Percentiles rank a stretch among this genome's conserved stretches.
phyloP scores from a whole-genome alignment of 176 grass and related monocot species.

The Oryza punctata region DNA sequence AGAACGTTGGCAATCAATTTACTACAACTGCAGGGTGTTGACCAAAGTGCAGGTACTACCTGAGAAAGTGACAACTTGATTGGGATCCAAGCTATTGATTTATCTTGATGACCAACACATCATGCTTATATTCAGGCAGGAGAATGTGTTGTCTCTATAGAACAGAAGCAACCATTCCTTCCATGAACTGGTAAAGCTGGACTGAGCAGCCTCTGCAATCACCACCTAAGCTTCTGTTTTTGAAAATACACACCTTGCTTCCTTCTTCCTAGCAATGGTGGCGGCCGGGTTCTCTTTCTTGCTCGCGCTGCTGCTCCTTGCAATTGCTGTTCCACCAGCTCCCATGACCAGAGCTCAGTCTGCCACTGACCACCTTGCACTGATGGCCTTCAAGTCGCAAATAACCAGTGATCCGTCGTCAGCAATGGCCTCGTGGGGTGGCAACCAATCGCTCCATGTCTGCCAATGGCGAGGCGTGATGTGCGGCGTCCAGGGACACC shows the following conservation, averaged over 20 bases:
- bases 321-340: not conserved
- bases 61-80: not conserved
- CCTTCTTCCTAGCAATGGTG: not conserved
- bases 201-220: not conserved
- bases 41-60: not conserved
- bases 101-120: not conserved
- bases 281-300: not conserved
- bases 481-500: not conserved
- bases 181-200: not conserved
- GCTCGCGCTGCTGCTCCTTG: not conserved
- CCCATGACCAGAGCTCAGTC: not conserved
- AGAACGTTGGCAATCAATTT: not conserved
- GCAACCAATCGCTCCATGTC: constrained; percentile 2
- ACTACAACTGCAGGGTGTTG: not conserved
- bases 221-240: not conserved
- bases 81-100: not conserved
- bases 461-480: constrained; percentile 32
- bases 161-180: not conserved
- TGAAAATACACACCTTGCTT: not conserved
- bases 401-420: not conserved
- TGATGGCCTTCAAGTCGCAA: not conserved
- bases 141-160: not conserved
- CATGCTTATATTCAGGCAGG: not conserved
- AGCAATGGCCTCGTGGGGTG: constrained; percentile 6
- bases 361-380: not conserved